A percentile compares a stretch with the other conserved stretches of the same genome.
These are phyloP conservation scores for Capsella rubella DNA, from an alignment of 441 rosid genomes.

Conservation along the genomic window DNA sequence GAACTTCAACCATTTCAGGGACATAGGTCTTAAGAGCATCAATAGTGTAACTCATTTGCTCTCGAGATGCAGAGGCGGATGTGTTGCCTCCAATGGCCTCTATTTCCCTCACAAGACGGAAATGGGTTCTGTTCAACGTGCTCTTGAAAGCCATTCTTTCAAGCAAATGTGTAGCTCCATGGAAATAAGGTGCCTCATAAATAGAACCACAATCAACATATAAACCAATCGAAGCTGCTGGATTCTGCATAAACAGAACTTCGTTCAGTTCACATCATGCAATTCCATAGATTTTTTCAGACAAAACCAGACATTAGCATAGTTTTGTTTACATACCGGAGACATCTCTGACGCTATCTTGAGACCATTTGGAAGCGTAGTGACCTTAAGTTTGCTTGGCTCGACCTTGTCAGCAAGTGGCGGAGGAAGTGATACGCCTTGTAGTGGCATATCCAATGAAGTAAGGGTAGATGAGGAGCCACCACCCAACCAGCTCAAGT, in stretches of 20 bases:
- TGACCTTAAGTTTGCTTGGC: constrained; percentile 62
- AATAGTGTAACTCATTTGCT: constrained; percentile 86
- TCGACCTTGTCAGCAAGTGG: constrained; percentile 69
- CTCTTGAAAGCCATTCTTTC: constrained; percentile 96
- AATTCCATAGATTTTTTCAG: not conserved
- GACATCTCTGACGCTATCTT: constrained; percentile 78
- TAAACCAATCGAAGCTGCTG: constrained; percentile 83
- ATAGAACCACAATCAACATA: constrained; percentile 87
- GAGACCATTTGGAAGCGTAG: constrained; percentile 77
- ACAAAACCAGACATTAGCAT: not conserved
- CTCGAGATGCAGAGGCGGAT: constrained; percentile 86
- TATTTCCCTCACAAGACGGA: constrained; percentile 85
- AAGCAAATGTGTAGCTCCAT: constrained; percentile 87
- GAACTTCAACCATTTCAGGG: constrained; percentile 92
- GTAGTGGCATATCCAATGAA: constrained; percentile 67
- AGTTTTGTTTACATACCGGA: constrained; percentile 44
- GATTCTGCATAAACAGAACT: constrained; percentile 52
- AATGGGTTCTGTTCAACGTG: constrained; percentile 76
- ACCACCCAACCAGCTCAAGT: constrained; percentile 78
- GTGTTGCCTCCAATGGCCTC: constrained; percentile 92
- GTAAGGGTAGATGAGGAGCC: constrained; percentile 51
- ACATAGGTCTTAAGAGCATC: constrained; percentile 92
- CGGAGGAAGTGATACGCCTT: constrained; percentile 67
- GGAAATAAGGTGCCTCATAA: constrained; percentile 74
- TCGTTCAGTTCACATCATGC: constrained; percentile 16